Evolutionary conservation across 345 rosid genomes (phyloP).

Genomic region (Arabidopsis arenosa): DNA sequence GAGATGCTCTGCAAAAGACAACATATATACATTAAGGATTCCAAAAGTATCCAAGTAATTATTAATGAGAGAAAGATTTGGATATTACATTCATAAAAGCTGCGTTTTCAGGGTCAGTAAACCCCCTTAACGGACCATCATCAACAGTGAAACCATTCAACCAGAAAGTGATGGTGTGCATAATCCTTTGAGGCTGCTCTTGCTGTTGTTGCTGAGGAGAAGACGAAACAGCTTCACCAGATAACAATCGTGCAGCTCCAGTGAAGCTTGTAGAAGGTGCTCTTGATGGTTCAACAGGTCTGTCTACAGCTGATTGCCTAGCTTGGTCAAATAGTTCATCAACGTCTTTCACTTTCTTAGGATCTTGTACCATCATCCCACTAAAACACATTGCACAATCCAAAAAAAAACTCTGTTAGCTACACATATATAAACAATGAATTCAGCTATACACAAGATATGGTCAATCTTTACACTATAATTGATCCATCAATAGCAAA

Average conservation of each 20-base stretch:
- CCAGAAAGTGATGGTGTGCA: constrained; percentile 83
- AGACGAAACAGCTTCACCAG: constrained; percentile 71
- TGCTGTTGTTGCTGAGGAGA: constrained; percentile 60
- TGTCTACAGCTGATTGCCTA: constrained; percentile 67
- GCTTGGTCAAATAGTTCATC: constrained; percentile 77
- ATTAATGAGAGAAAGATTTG: not conserved
- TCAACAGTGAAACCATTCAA: constrained; percentile 89
- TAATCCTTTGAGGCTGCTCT: constrained; percentile 53
- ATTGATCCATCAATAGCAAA: not conserved
- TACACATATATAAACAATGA: not conserved
- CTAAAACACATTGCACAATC: constrained; percentile 48
- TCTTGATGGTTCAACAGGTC: constrained; percentile 64
- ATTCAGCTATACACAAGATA: not conserved
- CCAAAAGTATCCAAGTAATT: not conserved
- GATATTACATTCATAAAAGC: constrained; percentile 76
- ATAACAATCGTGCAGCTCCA: constrained; percentile 72
- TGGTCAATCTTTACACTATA: not conserved
- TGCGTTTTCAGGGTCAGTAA: constrained; percentile 84
- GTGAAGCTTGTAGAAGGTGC: constrained; percentile 71
- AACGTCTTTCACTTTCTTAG: constrained; percentile 61
- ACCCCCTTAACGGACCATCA: constrained; percentile 79
- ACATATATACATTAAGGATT: not conserved
- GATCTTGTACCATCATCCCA: constrained; percentile 95
- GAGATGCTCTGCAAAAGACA: constrained; percentile 68
- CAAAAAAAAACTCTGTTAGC: not conserved